These are phyloP conservation scores for Verticillium nonalfalfae DNA, from an alignment of 2,329 filamentous ascomycete species.

Conservation along the genomic window DNA sequence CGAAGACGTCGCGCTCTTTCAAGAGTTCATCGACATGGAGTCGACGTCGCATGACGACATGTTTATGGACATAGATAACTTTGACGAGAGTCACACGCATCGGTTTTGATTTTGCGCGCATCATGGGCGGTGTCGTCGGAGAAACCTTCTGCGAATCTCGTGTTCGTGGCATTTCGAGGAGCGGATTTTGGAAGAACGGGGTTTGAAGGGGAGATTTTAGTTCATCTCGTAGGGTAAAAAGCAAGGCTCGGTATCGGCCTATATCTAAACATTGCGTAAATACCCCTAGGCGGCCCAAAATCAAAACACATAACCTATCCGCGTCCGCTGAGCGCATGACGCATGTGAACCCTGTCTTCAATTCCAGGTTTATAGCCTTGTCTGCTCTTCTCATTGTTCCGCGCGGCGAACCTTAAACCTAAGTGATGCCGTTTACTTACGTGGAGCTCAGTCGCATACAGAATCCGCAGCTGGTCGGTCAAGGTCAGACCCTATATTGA, in stretches of 20 bases:
- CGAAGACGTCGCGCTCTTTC: conserved; percentile 23
- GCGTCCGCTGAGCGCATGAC: too few relatives aligned
- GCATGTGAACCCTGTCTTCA: too few relatives aligned
- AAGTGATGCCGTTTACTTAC: too few relatives aligned
- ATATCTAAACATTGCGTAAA: neutral
- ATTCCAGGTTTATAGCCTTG: too few relatives aligned
- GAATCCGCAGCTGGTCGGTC: too few relatives aligned
- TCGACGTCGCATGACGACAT: neutral
- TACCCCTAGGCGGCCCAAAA: neutral
- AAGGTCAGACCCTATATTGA: too few relatives aligned
- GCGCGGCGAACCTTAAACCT: too few relatives aligned
- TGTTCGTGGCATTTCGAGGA: neutral
- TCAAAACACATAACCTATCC: neutral
- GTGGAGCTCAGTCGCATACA: too few relatives aligned
- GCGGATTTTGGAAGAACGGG: neutral
- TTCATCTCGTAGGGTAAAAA: neutral
- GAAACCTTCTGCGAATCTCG: neutral
- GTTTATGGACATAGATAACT: neutral
- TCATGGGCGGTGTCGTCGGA: neutral
- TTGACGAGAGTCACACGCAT: neutral
- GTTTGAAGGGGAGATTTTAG: too few relatives aligned
- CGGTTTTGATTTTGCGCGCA: neutral
- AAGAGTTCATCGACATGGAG: conserved; percentile 17
- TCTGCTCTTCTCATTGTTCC: too few relatives aligned
- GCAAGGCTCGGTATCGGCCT: neutral